Base-by-base conservation (phyloP, 805 yeast species). In the Saccharomycopsis vini region DNA sequence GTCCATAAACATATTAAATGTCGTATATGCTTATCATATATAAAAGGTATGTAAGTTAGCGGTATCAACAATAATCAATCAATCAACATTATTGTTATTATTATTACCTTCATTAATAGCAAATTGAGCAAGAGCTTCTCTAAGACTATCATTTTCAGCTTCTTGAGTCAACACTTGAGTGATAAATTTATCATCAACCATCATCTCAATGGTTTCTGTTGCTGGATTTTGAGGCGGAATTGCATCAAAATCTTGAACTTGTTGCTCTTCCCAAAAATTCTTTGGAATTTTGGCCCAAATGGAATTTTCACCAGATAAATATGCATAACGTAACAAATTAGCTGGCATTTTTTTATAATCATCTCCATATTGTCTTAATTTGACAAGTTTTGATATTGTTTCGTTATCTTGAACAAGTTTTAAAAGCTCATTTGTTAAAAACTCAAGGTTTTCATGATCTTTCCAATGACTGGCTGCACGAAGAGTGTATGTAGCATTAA, bases 241-340 rank as follows among this genome's bases (percentile, higher is more conserved):
- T 2, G 81, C 72, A 58, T 83, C 94, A 55, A 72, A 83, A 52
- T 83, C 94, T 54, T 66, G 76, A 13, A 78, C 68, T 44, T 80
- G 81, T 43, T 78, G 68, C 21, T 71, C 57, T 2, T 71, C 69
- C 83, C 87, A 83, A 20, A 81, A 67, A 2, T 60, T 52, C 21
- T 67, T 54, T 1, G 94, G 94, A 20, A 82, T 66, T 51, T 74
- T 72, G 1, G 85, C 84, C 82, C 83, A 77, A 1, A 80, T 70
- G 34, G 75, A 71, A 20, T 75, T 76, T 57, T 82, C 92, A 15
- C 82, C 84, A 0, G 88, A 79, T 34, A 83, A 60, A 26, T 83
- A 69, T 2, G 78, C 80, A 59, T 81, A 81, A 45, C 95, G 67
- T 10, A 82, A 52, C 46, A 84, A 64, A 54, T 81, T 82, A 3